Conservation (phyloP, 106 monocot genomes). For the Phalaenopsis equestris region DNA sequence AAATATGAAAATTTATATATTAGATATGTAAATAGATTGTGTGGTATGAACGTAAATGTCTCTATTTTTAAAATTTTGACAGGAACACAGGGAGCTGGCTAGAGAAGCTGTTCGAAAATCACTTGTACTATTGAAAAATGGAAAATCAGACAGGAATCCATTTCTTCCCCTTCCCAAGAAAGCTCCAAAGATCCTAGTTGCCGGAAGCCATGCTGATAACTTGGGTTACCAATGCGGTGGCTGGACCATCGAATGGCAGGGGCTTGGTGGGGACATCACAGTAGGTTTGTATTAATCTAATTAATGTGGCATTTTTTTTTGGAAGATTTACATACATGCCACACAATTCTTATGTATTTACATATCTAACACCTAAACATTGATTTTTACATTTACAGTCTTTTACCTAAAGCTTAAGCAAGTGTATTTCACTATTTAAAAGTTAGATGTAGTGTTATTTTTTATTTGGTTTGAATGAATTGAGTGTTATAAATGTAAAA, state of each 20-base stretch:
- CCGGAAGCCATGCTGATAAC: slow-evolving; percentile 59
- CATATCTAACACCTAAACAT: too few relatives aligned
- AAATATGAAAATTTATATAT: too few relatives aligned
- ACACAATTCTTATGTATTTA: too few relatives aligned
- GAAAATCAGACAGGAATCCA: slow-evolving; percentile 26
- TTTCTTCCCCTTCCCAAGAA: slow-evolving; percentile 60
- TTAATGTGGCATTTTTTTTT: not conserved
- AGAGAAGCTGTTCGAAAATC: slow-evolving; percentile 68
- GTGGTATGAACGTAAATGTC: too few relatives aligned
- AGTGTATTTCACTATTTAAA: too few relatives aligned
- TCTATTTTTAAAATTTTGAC: slow-evolving; percentile 2
- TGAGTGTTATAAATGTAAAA: too few relatives aligned
- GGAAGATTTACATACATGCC: too few relatives aligned
- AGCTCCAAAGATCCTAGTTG: slow-evolving; percentile 45
- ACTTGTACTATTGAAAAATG: slow-evolving; percentile 59
- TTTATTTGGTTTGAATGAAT: too few relatives aligned
- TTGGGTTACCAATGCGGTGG: slow-evolving; percentile 79
- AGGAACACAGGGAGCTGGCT: slow-evolving; percentile 59
- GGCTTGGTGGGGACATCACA: slow-evolving; percentile 8
- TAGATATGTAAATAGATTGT: too few relatives aligned
- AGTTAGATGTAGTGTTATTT: too few relatives aligned
- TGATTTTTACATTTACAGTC: too few relatives aligned
- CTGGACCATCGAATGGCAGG: slow-evolving; percentile 66
- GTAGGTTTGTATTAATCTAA: not conserved
- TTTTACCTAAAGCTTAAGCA: too few relatives aligned